Conservation (phyloP, 805 yeast genomes). For the Saccharomyces jurei region DNA sequence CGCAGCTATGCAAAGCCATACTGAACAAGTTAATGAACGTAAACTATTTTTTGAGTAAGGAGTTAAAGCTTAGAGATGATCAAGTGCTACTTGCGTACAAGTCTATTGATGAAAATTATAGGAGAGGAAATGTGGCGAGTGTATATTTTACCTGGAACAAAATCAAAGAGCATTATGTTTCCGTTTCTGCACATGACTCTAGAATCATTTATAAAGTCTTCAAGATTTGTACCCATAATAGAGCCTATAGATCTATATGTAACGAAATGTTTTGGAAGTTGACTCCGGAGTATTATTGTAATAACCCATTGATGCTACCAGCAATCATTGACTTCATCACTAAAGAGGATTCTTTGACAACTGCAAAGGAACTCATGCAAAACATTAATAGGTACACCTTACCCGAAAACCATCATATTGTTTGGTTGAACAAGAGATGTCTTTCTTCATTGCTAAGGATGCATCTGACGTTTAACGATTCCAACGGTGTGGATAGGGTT, state of each 20-base stretch:
- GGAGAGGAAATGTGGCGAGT: conserved; percentile 20
- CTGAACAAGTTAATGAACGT: conserved; percentile 12
- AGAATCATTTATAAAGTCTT: conserved; percentile 20
- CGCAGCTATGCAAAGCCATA: conserved; percentile 10
- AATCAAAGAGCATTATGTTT: conserved; percentile 11
- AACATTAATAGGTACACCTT: conserved; percentile 14
- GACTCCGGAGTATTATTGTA: conserved; percentile 18
- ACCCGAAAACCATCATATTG: conserved; percentile 12
- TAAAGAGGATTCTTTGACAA: conserved; percentile 5
- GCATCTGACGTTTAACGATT: conserved; percentile 24
- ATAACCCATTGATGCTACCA: conserved; percentile 22
- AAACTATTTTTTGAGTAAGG: neutral
- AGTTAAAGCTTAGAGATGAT: conserved; percentile 3
- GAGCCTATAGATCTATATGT: conserved; percentile 15
- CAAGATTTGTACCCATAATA: conserved; percentile 14
- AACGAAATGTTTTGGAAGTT: conserved; percentile 12
- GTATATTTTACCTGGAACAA: conserved; percentile 18
- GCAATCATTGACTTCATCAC: conserved; percentile 17
- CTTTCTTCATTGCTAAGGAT: conserved; percentile 19
- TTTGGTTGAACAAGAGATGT: conserved; percentile 16
- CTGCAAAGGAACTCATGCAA: conserved; percentile 16
- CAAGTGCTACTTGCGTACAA: conserved; percentile 16
- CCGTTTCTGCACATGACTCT: conserved; percentile 19
- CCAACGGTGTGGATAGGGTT: conserved; percentile 22
- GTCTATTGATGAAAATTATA: conserved; percentile 17